Percentiles rank a stretch among this genome's conserved stretches.
These are phyloP conservation scores for Leptographium flavum DNA, from an alignment of 2,329 filamentous ascomycete genomes.

Conservation along the genomic window DNA sequence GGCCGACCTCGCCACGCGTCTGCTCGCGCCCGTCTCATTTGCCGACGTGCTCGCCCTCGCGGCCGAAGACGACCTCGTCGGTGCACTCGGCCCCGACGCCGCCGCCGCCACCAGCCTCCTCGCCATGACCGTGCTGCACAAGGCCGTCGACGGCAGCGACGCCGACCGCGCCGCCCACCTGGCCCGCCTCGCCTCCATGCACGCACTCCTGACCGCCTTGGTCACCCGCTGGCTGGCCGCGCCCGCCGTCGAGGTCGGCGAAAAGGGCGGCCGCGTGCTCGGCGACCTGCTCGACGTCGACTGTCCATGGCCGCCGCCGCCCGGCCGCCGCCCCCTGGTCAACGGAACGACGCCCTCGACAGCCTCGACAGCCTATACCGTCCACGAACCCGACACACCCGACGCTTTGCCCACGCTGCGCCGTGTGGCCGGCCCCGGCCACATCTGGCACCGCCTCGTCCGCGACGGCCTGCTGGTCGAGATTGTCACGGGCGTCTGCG, in stretches of 20 bases:
- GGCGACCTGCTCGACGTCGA: slow-evolving; percentile 41
- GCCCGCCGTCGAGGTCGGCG: slow-evolving; percentile 39
- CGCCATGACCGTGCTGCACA: slow-evolving; percentile 40
- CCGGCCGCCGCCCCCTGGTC: neutral
- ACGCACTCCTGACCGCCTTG: slow-evolving; percentile 31
- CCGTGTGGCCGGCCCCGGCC: slow-evolving; percentile 31
- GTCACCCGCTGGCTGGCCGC: slow-evolving; percentile 37
- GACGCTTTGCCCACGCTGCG: slow-evolving; percentile 20
- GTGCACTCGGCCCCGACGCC: slow-evolving; percentile 37
- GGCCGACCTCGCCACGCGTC: slow-evolving; percentile 38
- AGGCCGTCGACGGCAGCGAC: slow-evolving; percentile 25
- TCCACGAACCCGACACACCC: neutral
- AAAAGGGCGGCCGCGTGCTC: slow-evolving; percentile 34
- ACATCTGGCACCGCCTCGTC: slow-evolving; percentile 40
- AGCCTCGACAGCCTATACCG: slow-evolving; percentile 1
- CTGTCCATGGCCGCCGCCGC: slow-evolving; percentile 25
- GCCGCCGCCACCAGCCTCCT: slow-evolving; percentile 43
- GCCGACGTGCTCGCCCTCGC: slow-evolving; percentile 35
- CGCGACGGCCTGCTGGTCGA: slow-evolving; percentile 21
- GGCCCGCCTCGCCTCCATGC: slow-evolving; percentile 34
- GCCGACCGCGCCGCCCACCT: slow-evolving; percentile 22
- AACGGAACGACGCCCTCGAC: slow-evolving; percentile 5
- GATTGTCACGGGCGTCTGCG: slow-evolving; percentile 13
- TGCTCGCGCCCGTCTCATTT: slow-evolving; percentile 39
- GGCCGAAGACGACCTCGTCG: slow-evolving; percentile 33